Evolutionary conservation across 2,329 filamentous ascomycete genomes (phyloP).

Genomic region (Lecanicillium sp.): DNA sequence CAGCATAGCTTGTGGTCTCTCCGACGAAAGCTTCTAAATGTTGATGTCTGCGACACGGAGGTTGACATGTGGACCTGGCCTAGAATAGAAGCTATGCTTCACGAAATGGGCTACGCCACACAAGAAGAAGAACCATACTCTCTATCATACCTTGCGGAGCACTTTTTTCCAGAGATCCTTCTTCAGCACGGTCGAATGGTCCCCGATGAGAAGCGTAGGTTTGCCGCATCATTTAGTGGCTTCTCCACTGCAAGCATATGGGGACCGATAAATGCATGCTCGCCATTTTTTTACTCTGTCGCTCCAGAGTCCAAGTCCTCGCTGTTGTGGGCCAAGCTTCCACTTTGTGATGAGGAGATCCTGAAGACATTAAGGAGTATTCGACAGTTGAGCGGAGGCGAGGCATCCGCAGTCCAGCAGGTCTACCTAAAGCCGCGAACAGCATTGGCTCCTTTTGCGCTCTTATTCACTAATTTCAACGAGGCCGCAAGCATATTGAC

Average conservation of each 20-base stretch:
- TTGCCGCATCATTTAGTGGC: neutral
- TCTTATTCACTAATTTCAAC: slow-evolving; percentile 5
- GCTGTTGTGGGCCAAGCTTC: slow-evolving; percentile 1
- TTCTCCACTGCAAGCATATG: slow-evolving; percentile 1
- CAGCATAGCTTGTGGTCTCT: slow-evolving; percentile 4
- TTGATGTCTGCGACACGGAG: slow-evolving; percentile 3
- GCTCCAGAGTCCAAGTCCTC: too few species aligned
- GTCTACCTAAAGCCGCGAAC: slow-evolving; percentile 3
- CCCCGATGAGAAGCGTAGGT: neutral
- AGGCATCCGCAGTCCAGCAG: slow-evolving; percentile 4
- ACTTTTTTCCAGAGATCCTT: slow-evolving; percentile 5
- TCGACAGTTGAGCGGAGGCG: neutral
- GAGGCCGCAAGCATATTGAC: slow-evolving; percentile 1
- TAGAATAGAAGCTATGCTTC: neutral
- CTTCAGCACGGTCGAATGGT: neutral
- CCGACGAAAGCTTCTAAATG: slow-evolving; percentile 3
- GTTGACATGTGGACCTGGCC: slow-evolving; percentile 3
- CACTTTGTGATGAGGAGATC: slow-evolving; percentile 1
- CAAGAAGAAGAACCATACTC: slow-evolving; percentile 1
- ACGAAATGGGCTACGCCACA: neutral
- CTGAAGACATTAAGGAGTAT: slow-evolving; percentile 1
- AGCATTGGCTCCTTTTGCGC: slow-evolving; percentile 5
- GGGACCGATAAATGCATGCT: slow-evolving; percentile 2
- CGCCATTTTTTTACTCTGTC: slow-evolving; percentile 3
- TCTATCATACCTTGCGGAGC: slow-evolving; percentile 2